These are phyloP conservation scores for Phoma herbarum DNA, from an alignment of 2,329 filamentous ascomycete species.

Conservation along the genomic window DNA sequence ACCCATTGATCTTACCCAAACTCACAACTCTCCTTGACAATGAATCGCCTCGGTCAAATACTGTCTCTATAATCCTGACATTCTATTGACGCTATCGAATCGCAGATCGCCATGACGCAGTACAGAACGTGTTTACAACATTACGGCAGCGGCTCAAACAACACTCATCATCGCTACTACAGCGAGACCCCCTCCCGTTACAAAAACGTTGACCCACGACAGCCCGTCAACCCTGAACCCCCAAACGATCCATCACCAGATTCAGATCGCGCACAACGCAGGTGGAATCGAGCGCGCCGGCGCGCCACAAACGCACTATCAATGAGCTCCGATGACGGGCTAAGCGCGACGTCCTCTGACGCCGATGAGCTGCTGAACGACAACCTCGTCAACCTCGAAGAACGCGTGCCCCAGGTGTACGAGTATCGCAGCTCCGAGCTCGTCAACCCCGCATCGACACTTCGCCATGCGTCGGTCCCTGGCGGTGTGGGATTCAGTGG, in stretches of 20 bases:
- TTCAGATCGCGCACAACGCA: not conserved
- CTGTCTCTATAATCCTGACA: not conserved
- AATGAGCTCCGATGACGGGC: not conserved
- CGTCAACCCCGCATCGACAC: not conserved
- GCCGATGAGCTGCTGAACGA: not conserved
- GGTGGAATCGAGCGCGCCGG: not conserved
- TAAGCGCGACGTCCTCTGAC: not conserved
- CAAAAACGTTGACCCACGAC: not conserved
- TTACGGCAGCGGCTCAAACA: not conserved
- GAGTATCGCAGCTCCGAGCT: not conserved
- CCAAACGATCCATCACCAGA: not conserved
- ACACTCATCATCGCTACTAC: not conserved
- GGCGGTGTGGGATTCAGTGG: not conserved
- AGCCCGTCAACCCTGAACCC: not conserved
- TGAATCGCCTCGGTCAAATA: not conserved
- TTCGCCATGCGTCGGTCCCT: not conserved
- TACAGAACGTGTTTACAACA: not conserved
- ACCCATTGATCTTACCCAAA: not conserved
- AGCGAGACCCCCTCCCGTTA: not conserved
- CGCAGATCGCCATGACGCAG: not conserved
- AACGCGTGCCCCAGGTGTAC: not conserved
- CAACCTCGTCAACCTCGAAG: not conserved
- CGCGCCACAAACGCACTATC: not conserved
- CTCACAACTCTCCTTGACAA: not conserved
- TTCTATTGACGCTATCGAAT: not conserved